These are phyloP conservation scores for Lactifluus rugatus DNA, from an alignment of 768 basidiomycete species.

Conservation along the genomic window DNA sequence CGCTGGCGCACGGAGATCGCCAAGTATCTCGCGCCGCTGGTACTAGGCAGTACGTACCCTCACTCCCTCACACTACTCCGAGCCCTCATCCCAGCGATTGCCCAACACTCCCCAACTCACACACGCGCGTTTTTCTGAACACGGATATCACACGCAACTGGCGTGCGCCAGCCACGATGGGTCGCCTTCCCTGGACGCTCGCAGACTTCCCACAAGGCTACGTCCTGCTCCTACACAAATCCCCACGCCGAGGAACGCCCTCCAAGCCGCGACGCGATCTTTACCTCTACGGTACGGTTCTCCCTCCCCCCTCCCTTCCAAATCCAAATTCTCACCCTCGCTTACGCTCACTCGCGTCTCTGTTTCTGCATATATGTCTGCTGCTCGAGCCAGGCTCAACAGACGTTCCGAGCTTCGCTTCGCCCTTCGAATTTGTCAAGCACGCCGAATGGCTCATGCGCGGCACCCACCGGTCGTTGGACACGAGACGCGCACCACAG, in stretches of 20 bases:
- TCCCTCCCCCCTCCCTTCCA: too few relatives aligned
- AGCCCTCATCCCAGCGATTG: neutral
- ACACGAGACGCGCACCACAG: neutral
- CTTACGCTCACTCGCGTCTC: neutral
- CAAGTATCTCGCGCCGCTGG: constrained; percentile 10
- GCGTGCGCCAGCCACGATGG: constrained; percentile 3
- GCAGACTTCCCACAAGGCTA: constrained; percentile 9
- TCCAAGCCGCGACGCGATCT: constrained; percentile 3
- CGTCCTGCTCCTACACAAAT: constrained; percentile 4
- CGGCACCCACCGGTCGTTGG: constrained; percentile 6
- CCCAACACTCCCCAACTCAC: neutral
- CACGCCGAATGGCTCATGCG: constrained; percentile 15
- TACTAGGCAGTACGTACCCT: constrained; percentile 8
- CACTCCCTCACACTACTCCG: neutral
- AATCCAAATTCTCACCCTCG: too few relatives aligned
- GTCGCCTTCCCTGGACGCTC: constrained; percentile 7
- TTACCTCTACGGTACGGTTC: constrained; percentile 8
- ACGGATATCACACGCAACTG: too few relatives aligned
- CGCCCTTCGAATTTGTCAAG: constrained; percentile 10
- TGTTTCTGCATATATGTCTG: neutral
- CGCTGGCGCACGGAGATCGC: constrained; percentile 13
- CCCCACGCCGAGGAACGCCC: neutral
- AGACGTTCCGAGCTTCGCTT: constrained; percentile 3
- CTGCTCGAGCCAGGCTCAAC: neutral
- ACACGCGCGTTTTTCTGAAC: too few relatives aligned